Evolutionary conservation across 768 basidiomycete genomes (phyloP), one percentile per base, ranked within the genome.

Genomic region (Panaeolus cyanescens): DNA sequence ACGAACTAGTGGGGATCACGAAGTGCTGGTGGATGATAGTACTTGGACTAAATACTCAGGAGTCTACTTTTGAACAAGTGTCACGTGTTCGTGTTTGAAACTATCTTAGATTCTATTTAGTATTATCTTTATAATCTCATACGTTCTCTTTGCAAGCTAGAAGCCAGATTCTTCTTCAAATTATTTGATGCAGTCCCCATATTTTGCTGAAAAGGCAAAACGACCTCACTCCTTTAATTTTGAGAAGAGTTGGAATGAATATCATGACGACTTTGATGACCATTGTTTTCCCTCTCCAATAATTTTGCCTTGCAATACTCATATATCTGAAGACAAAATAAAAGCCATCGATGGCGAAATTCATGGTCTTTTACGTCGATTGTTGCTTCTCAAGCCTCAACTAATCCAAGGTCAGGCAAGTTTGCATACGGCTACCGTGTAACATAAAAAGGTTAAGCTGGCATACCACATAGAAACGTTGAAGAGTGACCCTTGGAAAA

Each of bases 401-500:
- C 65, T 80, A 10, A 78, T 81, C 25, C 79, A 80, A 76, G 80
- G 80, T 77, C 59, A 36, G 39, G 4, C 19, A 15, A 32, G n/a
- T n/a, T n/a, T 33, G 12, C 57, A 10, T 32, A 13, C 32, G 31
- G 33, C 31, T 59, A 36, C 54, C 28, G 55, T 22, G 32, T 33
- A 58, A 32, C n/a, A 53, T 20, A 28, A 20, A 1, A 39, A 25
- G 28, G 32, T 53, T 32, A 34, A 31, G 19, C n/a, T 25, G 55
- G n/a, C 58, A 12, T 8, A 10, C 59, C 25, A 5, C 59, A 89
- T 86, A 88, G 66, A 69, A 67, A 45, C 22, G 3, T 74, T 90
- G 22, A 77, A 80, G 0, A 70, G 80, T 19, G 79, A 87, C 64
- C 86, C 88, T 5, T 92, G 90, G 88, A 89, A 85, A 70, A 70